These are phyloP conservation scores for Pleomassaria siparia DNA, from an alignment of 2,329 filamentous ascomycete species.

Conservation along the genomic window DNA sequence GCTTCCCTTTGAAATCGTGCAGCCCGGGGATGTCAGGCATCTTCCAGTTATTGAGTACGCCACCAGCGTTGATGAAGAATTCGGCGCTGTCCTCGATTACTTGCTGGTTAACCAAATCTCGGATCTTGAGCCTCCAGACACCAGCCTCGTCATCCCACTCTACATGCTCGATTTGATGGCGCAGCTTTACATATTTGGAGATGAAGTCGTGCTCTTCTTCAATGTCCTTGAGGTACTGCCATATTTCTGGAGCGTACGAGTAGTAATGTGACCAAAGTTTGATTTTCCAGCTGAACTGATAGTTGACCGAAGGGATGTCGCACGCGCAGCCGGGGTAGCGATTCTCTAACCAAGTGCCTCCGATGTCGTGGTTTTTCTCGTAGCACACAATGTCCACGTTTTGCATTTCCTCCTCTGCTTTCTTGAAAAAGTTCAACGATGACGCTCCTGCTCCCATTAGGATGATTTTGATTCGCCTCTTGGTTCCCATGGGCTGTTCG, in stretches of 20 bases:
- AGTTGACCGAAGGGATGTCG: constrained; percentile 31
- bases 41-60: constrained; percentile 9
- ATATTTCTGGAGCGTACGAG: constrained; percentile 22
- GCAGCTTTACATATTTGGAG: constrained; percentile 52
- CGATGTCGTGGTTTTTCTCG: constrained; percentile 51
- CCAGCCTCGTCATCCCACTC: constrained; percentile 7
- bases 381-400: constrained; percentile 45
- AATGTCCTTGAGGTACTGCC: constrained; percentile 51
- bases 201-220: constrained; percentile 47
- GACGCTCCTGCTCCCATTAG: constrained; percentile 48
- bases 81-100: constrained; percentile 6
- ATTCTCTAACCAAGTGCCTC: constrained; percentile 51
- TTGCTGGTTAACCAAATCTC: neutral
- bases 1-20: constrained; percentile 6
- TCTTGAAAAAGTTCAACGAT: constrained; percentile 47
- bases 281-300: constrained; percentile 9
- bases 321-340: constrained; percentile 41
- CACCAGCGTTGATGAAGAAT: constrained; percentile 6
- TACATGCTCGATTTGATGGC: constrained; percentile 30
- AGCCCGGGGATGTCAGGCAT: constrained; percentile 8
- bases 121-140: constrained; percentile 5
- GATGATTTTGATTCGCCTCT: constrained; percentile 30
- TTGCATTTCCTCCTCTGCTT: constrained; percentile 44
- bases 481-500: constrained; percentile 49
- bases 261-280: constrained; percentile 13